A percentile compares a stretch with the other conserved stretches of the same genome.
Conservation (phyloP, 345 rosid genomes). For the Sonneratia alba region DNA sequence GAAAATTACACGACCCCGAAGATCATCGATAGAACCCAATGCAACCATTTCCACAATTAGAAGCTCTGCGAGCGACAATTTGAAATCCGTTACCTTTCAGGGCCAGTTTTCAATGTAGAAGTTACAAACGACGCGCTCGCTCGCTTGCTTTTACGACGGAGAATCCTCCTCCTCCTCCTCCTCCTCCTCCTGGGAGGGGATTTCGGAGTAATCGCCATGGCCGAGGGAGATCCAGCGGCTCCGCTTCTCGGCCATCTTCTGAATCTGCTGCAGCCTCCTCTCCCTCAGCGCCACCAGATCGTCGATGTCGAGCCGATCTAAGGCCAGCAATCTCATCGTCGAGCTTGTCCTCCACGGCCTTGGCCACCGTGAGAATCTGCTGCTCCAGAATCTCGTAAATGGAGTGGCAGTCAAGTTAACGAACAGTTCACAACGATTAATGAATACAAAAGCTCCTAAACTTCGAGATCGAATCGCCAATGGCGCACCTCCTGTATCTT, state of each 20-base stretch:
- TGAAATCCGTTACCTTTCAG: conserved; percentile 48
- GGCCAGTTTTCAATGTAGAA: conserved; percentile 98
- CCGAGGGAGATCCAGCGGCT: conserved; percentile 91
- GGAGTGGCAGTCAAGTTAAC: neutral
- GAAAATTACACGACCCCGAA: no score
- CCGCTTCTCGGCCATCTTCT: conserved; percentile 86
- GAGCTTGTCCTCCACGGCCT: conserved; percentile 79
- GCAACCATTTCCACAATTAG: no score
- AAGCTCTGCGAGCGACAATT: no score
- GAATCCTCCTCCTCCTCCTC: conserved; percentile 47
- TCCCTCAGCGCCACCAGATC: conserved; percentile 77
- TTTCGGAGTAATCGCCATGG: conserved; percentile 87
- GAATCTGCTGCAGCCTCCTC: conserved; percentile 78
- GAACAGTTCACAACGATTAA: neutral
- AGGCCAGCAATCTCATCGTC: conserved; percentile 82
- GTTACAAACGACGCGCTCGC: conserved; percentile 92
- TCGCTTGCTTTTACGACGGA: conserved; percentile 79
- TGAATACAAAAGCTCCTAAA: no score
- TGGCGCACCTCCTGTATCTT: conserved; percentile 32
- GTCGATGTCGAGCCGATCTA: conserved; percentile 72
- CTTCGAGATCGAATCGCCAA: neutral
- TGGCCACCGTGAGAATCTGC: conserved; percentile 75
- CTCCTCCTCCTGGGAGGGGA: conserved; percentile 45
- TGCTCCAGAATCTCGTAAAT: conserved; percentile 61
- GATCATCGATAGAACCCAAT: no score